Base-by-base conservation (phyloP, 306 rosid species). In the Begonia loranthoides region DNA sequence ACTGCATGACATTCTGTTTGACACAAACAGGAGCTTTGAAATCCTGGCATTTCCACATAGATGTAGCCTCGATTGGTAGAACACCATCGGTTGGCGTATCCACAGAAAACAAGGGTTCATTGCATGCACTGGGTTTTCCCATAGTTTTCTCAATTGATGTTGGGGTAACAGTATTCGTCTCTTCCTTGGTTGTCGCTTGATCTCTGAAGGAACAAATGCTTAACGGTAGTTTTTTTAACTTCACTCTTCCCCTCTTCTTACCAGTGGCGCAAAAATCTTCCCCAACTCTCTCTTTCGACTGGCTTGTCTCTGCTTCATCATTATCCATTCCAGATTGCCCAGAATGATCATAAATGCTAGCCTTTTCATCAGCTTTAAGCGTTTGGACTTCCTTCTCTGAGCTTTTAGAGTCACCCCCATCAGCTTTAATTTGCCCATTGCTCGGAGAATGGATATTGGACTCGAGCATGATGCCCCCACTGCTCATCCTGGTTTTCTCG, bases 191-290 rank as follows among this genome's bases (percentile, higher is more conserved):
- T 12, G 74, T 80, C 0, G 76, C 73, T 64, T 70, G 77, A 63
- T 78, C 92, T 75, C 78, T 72, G 46, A 73, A 69, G 13, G 82
- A 56, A 67, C 92, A 83, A 49, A 74, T 75, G 73, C 94, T 87
- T 49, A 83, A 87, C 13, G 94, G 81, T 67, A 83, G 65, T 69
- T 76, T 83, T 61, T 83, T 87, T 56, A 83, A 87, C 80, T 83
- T 87, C 75, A 73, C 82, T 67, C 92, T 79, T 62, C 96, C 96
- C 69, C 85, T 87, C 74, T 76, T 87, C 74, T 76, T 87, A 41
- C 84, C 92, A 51, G 66, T 62, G 51, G 76, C 54, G 61, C 70
- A 68, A 51, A 52, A 22, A 50, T 77, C 87, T 14, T 77, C 95
- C 24, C 46, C 60, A 55, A 9, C 58, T 77, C 67, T 81, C 58